Base-by-base conservation (phyloP, 768 basidiomycete species). In the Strobilomyces confusus region DNA sequence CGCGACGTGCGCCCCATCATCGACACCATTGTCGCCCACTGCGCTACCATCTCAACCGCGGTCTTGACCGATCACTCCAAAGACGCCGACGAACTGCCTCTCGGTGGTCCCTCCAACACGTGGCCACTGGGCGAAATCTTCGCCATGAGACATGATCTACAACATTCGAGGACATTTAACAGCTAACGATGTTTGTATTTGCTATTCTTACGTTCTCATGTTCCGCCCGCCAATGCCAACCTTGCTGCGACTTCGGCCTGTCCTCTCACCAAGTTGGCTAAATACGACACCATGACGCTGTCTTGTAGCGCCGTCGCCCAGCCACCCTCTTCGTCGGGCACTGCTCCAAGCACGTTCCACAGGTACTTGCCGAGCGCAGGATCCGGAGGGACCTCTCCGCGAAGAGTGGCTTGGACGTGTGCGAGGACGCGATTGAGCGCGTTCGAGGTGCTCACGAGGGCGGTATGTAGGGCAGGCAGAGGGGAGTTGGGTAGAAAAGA, bases 81-180 rank as follows among this genome's bases (percentile, higher is more conserved):
- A 32, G 48, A 54, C 25, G 22, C 23, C 9, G 60, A 60, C 26
- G 47, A 58, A 63, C 60, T 44, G 55, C 54, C 70, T n/a, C 63
- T 73, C 12, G 61, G 74, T 32, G 87, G 84, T 0, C 93, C 95
- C 5, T 86, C 87, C 34, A 93, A 85, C 62, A 98, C 92, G 15
- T 98, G 95, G 95, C 97, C 95, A 1, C 69, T 99, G 19, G 95
- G 94, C 17, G 97, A 99, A 72, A 87, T 98, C 37, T 77, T 98
- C 26, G 84, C 88, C 33, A 81, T 83, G 37, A 77, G 97, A 54
- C 97, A 99, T 69, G 95, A 98, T 72, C 72, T 93, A 63, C 91
- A 94, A 69, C 95, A 98, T 72, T 95, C 92, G 41, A 80, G 95
- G 55, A 92, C 98, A 58, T 99, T 99, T 78, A 99, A 99, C 72